phyloP scores from a whole-genome alignment of 805 yeast genomes.

The Yarrowia sp. region DNA sequence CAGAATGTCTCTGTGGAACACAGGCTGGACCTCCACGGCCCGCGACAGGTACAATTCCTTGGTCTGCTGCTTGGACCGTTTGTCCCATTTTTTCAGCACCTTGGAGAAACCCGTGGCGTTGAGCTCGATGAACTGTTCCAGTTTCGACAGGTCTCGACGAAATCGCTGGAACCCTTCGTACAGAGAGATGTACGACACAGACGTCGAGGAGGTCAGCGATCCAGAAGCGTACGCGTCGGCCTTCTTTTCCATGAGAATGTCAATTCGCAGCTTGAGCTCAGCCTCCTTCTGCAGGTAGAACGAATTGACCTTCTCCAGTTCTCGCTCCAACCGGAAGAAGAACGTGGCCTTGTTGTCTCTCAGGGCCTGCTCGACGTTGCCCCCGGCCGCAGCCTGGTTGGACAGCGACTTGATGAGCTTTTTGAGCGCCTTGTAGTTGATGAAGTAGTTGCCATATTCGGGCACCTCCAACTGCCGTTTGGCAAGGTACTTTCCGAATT shows the following conservation, averaged over 20 bases:
- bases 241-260: constrained; percentile 76
- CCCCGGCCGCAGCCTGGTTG: constrained; percentile 53
- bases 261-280: constrained; percentile 79
- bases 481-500: constrained; percentile 94
- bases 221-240: constrained; percentile 57
- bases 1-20: constrained; percentile 87
- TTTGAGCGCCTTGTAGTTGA: constrained; percentile 91
- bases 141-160: constrained; percentile 82
- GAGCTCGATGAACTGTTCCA: constrained; percentile 92
- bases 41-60: constrained; percentile 89
- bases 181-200: constrained; percentile 79
- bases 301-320: constrained; percentile 91
- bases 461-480: constrained; percentile 93
- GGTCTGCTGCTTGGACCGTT: constrained; percentile 91
- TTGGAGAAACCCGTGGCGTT: constrained; percentile 96
- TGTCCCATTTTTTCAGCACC: constrained; percentile 97
- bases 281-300: constrained; percentile 92
- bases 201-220: constrained; percentile 61
- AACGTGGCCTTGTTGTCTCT: constrained; percentile 90
- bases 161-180: constrained; percentile 90
- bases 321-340: constrained; percentile 90
- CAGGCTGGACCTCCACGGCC: constrained; percentile 96
- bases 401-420: constrained; percentile 87
- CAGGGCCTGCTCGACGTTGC: constrained; percentile 58
- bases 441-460: constrained; percentile 91